A percentile compares a stretch with the other conserved stretches of the same genome.
These are phyloP conservation scores for Penicillium macrosclerotiorum DNA, from an alignment of 495 filamentous ascomycete genomes.

Conservation along the genomic window DNA sequence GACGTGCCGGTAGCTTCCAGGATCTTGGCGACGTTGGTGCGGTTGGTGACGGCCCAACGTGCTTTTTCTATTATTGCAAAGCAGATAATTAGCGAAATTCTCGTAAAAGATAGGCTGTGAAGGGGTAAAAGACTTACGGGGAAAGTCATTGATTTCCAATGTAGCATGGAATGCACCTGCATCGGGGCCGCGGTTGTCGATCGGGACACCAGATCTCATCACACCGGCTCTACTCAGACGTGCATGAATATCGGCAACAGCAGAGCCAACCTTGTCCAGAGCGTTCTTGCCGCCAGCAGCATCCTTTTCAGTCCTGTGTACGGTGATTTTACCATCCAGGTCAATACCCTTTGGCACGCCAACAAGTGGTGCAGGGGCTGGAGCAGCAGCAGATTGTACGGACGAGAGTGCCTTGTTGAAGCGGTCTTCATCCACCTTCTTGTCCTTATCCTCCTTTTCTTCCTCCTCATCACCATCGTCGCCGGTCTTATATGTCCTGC, in stretches of 20 bases:
- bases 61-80: constrained; percentile 69
- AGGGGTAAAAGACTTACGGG: constrained; percentile 55
- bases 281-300: constrained; percentile 59
- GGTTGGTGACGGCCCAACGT: constrained; percentile 97
- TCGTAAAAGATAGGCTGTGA: too few relatives aligned
- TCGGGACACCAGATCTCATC: constrained; percentile 86
- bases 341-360: constrained; percentile 64
- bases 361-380: constrained; percentile 41
- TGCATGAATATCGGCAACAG: constrained; percentile 81
- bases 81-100: too few relatives aligned
- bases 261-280: constrained; percentile 79
- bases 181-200: constrained; percentile 98
- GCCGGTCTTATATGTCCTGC: constrained; percentile 84
- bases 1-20: constrained; percentile 91
- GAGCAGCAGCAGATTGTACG: constrained; percentile 55
- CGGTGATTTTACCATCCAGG: constrained; percentile 72
- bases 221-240: constrained; percentile 83
- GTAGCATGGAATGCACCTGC: constrained; percentile 97
- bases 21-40: constrained; percentile 98
- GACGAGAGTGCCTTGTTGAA: constrained; percentile 65
- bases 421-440: constrained; percentile 52
- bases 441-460: constrained; percentile 65
- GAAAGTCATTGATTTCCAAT: constrained; percentile 98
- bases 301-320: constrained; percentile 69
- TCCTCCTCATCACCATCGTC: constrained; percentile 86